These are phyloP conservation scores for Cyberlindnera mrakii DNA, from an alignment of 805 yeast genomes.

Conservation along the genomic window DNA sequence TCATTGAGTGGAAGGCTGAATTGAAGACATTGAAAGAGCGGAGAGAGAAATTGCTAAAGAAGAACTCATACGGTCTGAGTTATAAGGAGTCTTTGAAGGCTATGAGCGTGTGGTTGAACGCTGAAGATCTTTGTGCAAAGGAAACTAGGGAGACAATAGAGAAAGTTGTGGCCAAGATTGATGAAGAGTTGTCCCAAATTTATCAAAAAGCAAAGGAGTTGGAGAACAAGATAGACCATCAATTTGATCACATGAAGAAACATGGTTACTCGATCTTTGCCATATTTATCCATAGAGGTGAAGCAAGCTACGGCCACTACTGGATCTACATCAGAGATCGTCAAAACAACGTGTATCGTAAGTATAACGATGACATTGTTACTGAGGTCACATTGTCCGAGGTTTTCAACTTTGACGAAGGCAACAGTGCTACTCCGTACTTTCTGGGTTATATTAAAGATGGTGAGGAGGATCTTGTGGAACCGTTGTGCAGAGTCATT, in stretches of 20 bases:
- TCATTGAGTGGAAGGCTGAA: conserved; percentile 52
- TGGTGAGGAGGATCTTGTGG: conserved; percentile 48
- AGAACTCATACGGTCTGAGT: conserved; percentile 45
- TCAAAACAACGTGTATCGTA: conserved; percentile 61
- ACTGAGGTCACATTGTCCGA: conserved; percentile 65
- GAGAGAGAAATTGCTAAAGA: conserved; percentile 35
- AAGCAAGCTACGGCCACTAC: conserved; percentile 94
- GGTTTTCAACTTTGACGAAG: conserved; percentile 58
- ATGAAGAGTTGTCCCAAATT: conserved; percentile 37
- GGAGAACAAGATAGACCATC: conserved; percentile 44
- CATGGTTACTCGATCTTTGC: conserved; percentile 85
- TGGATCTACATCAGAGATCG: conserved; percentile 91
- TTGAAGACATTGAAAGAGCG: conserved; percentile 38
- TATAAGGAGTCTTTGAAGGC: conserved; percentile 47
- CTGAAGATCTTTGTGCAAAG: conserved; percentile 33
- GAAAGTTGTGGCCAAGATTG: conserved; percentile 40
- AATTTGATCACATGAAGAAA: conserved; percentile 53
- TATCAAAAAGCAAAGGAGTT: conserved; percentile 38
- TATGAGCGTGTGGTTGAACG: conserved; percentile 50
- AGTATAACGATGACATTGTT: conserved; percentile 94
- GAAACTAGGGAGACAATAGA: conserved; percentile 44
- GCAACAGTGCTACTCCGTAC: conserved; percentile 90
- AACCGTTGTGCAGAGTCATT: conserved; percentile 52
- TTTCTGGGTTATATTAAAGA: conserved; percentile 79
- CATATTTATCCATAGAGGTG: conserved; percentile 91